These are phyloP conservation scores for Talaromyces trachyspermus DNA, from an alignment of 495 filamentous ascomycete genomes.

Conservation along the genomic window DNA sequence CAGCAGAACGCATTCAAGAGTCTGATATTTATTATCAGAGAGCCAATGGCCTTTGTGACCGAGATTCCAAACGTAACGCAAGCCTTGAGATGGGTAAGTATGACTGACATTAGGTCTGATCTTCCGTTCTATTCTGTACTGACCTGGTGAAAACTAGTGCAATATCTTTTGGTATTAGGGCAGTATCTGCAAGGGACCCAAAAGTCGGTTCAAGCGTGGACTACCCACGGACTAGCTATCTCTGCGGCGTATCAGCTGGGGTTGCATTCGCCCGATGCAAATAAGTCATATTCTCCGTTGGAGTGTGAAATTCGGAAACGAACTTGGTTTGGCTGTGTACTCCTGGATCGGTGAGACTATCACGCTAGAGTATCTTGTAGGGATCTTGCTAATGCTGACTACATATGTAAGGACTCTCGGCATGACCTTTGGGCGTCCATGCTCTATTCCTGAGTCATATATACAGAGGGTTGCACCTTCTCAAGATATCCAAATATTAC, in stretches of 20 bases:
- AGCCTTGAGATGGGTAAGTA: constrained; percentile 29
- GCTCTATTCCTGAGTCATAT: constrained; percentile 25
- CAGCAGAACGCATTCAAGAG: constrained; percentile 17
- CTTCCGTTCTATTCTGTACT: background rate
- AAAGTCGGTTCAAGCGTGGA: constrained; percentile 37
- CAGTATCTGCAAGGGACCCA: constrained; percentile 39
- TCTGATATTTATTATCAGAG: constrained; percentile 32
- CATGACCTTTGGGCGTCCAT: constrained; percentile 29
- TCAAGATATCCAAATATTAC: constrained; percentile 17
- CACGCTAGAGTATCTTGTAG: background rate
- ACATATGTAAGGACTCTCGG: constrained; percentile 16
- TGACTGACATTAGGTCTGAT: background rate
- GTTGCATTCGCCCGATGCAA: constrained; percentile 26
- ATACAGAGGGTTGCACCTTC: constrained; percentile 26
- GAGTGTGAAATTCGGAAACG: constrained; percentile 36
- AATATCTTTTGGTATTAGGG: constrained; percentile 28
- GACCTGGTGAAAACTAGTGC: constrained; percentile 13
- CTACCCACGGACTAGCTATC: constrained; percentile 31
- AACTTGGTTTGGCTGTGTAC: constrained; percentile 39
- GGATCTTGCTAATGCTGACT: background rate
- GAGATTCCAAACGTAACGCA: constrained; percentile 24
- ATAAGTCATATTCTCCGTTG: constrained; percentile 19
- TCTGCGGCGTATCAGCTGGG: constrained; percentile 31
- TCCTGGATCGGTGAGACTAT: constrained; percentile 31
- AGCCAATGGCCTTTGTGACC: constrained; percentile 21